These are phyloP conservation scores for Phytopythium montanum DNA, from an alignment of 352 stramenopile species.

Conservation along the genomic window DNA sequence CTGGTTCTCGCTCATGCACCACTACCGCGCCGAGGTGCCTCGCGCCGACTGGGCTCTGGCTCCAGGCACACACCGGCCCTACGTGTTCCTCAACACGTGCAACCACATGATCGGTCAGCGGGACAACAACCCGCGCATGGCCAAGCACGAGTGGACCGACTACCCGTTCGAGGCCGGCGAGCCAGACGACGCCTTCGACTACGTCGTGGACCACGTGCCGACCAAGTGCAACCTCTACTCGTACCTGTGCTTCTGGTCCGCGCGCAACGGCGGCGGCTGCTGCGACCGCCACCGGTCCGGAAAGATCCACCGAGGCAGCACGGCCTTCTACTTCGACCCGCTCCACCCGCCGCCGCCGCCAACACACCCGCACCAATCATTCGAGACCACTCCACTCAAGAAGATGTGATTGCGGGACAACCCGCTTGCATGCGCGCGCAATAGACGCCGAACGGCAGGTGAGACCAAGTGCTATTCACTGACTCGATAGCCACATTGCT, in stretches of 20 bases:
- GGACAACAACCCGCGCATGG: slow-evolving; percentile 74
- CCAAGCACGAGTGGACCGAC: slow-evolving; percentile 80
- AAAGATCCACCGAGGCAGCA: slow-evolving; percentile 47
- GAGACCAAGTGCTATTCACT: too few species aligned
- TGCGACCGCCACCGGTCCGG: slow-evolving; percentile 60
- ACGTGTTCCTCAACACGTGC: slow-evolving; percentile 87
- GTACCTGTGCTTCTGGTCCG: slow-evolving; percentile 68
- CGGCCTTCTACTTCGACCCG: slow-evolving; percentile 60
- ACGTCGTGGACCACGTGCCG: slow-evolving; percentile 76
- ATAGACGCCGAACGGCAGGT: too few species aligned
- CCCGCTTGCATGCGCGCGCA: too few species aligned
- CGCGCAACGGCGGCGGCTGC: slow-evolving; percentile 74
- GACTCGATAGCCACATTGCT: not conserved
- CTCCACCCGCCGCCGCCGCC: slow-evolving; percentile 15
- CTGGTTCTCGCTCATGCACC: slow-evolving; percentile 90
- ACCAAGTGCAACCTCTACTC: slow-evolving; percentile 90
- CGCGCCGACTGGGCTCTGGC: slow-evolving; percentile 43
- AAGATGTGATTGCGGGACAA: not conserved
- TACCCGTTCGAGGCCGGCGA: slow-evolving; percentile 77
- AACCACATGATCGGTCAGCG: slow-evolving; percentile 88
- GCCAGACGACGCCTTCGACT: slow-evolving; percentile 65
- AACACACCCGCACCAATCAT: not conserved
- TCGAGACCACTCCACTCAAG: not conserved
- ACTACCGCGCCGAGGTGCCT: slow-evolving; percentile 64
- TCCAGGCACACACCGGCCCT: slow-evolving; percentile 44